These are phyloP conservation scores for Chalaropsis ovoidea DNA, from an alignment of 2,329 filamentous ascomycete species.

Conservation along the genomic window DNA sequence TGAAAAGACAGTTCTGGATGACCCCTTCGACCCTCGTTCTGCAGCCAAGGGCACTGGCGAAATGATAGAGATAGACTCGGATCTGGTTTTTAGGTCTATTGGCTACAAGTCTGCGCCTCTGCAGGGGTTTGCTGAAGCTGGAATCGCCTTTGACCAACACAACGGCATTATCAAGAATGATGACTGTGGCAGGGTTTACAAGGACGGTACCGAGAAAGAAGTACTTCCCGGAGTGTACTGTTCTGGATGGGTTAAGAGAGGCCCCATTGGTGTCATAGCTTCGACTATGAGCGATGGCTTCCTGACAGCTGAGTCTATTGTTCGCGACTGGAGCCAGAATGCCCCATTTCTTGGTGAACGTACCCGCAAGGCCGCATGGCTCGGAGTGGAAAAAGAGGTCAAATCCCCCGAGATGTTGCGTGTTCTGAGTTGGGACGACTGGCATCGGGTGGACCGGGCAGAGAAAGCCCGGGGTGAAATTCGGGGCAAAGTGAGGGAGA, in stretches of 20 bases:
- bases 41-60: slow-evolving; percentile 42
- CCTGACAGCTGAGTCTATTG: slow-evolving; percentile 71
- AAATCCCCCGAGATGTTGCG: slow-evolving; percentile 29
- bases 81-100: slow-evolving; percentile 81
- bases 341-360: slow-evolving; percentile 34
- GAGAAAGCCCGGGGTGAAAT: slow-evolving; percentile 58
- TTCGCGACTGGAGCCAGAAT: slow-evolving; percentile 57
- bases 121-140: slow-evolving; percentile 60
- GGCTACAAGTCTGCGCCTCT: slow-evolving; percentile 80
- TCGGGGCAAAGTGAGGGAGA: slow-evolving; percentile 69
- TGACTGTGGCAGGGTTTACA: slow-evolving; percentile 57
- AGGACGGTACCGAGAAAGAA: slow-evolving; percentile 29
- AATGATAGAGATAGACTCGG: slow-evolving; percentile 48
- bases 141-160: slow-evolving; percentile 64
- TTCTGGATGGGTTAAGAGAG: slow-evolving; percentile 91
- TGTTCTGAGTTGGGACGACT: slow-evolving; percentile 68
- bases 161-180: slow-evolving; percentile 77
- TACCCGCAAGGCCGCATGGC: slow-evolving; percentile 52
- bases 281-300: slow-evolving; percentile 95
- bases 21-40: slow-evolving; percentile 45
- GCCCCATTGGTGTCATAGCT: slow-evolving; percentile 90
- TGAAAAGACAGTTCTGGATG: slow-evolving; percentile 47
- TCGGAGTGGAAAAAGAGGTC: slow-evolving; percentile 55
- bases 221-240: slow-evolving; percentile 67
- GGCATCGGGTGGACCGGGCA: slow-evolving; percentile 68